Percentiles rank a stretch among this genome's conserved stretches.
These are phyloP conservation scores for Dendryphion nanum DNA, from an alignment of 2,329 filamentous ascomycete genomes.

Conservation along the genomic window DNA sequence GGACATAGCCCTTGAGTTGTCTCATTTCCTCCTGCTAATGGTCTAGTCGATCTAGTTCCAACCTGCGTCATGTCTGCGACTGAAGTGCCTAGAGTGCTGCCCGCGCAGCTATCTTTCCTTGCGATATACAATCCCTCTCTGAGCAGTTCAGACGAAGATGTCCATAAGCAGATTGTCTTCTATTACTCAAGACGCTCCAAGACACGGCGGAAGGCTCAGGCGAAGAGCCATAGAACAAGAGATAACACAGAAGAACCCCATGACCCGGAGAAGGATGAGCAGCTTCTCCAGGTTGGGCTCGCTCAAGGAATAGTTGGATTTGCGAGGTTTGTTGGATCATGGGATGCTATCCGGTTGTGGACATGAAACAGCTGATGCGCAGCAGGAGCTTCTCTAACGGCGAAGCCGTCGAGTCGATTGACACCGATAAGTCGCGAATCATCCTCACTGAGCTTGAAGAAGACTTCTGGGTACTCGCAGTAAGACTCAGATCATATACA, in stretches of 20 bases:
- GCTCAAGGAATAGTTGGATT: slow-evolving; percentile 97
- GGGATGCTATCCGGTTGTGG: slow-evolving; percentile 2
- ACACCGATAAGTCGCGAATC: slow-evolving; percentile 85
- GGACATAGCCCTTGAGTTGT: too few species aligned
- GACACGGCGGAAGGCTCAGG: slow-evolving; percentile 44
- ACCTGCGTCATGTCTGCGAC: slow-evolving; percentile 27
- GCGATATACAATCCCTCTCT: slow-evolving; percentile 93
- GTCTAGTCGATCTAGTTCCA: too few species aligned
- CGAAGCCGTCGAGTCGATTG: slow-evolving; percentile 75
- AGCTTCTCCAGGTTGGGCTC: slow-evolving; percentile 86
- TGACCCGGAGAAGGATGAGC: slow-evolving; percentile 69
- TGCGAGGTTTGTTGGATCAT: slow-evolving; percentile 54
- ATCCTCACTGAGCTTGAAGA: slow-evolving; percentile 83
- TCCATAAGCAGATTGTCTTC: slow-evolving; percentile 86
- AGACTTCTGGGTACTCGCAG: slow-evolving; percentile 94
- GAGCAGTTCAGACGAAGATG: slow-evolving; percentile 68
- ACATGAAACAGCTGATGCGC: slow-evolving; percentile 11
- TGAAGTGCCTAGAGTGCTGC: slow-evolving; percentile 50
- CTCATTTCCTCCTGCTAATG: too few species aligned
- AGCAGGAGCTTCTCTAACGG: slow-evolving; percentile 75
- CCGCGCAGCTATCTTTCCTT: slow-evolving; percentile 85
- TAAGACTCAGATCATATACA: slow-evolving; percentile 43
- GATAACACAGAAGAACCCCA: too few species aligned
- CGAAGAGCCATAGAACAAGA: too few species aligned
- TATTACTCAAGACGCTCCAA: slow-evolving; percentile 63